Conservation (phyloP, 257 asterid genomes). For the Przewalskia tangutica region DNA sequence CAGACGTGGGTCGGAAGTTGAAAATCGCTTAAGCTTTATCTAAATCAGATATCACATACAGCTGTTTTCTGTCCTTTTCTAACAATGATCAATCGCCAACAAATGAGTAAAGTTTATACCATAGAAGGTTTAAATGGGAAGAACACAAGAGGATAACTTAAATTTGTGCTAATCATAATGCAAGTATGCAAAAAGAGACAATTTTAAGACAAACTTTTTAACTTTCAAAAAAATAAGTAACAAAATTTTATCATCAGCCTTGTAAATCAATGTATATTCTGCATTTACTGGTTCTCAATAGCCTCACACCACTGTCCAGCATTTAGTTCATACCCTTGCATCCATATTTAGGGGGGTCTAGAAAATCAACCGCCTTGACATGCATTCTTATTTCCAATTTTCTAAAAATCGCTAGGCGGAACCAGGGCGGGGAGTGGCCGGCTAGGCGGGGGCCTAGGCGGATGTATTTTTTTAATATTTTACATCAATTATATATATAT, state of each 20-base stretch:
- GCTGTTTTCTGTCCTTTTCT: background rate
- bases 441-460: too few relatives aligned
- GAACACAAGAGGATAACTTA: background rate
- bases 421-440: too few relatives aligned
- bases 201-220: background rate
- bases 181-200: background rate
- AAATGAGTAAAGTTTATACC: background rate
- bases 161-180: background rate
- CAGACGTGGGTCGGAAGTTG: background rate
- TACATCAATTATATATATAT: too few relatives aligned
- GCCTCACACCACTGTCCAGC: background rate
- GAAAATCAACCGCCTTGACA: background rate
- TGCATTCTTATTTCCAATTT: background rate
- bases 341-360: background rate
- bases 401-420: too few relatives aligned
- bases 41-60: background rate
- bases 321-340: background rate
- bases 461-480: too few relatives aligned
- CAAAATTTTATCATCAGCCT: background rate
- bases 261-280: background rate
- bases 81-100: background rate
- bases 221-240: background rate
- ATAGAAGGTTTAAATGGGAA: background rate
- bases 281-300: background rate
- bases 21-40: background rate